phyloP scores from a whole-genome alignment of 768 basidiomycete species.

The Epithele typhae region DNA sequence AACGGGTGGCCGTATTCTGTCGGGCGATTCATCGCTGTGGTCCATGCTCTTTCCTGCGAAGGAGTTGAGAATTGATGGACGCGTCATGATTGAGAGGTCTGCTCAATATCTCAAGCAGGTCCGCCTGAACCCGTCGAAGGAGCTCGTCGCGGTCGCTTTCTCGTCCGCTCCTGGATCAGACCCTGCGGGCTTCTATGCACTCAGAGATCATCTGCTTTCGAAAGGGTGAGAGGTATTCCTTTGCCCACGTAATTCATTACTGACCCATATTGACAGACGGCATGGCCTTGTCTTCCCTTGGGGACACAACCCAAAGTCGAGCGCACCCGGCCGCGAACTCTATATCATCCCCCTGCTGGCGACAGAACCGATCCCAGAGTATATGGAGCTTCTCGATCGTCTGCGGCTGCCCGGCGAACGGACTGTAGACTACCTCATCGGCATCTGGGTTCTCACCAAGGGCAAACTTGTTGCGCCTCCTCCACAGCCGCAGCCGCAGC shows the following conservation, averaged over 20 bases:
- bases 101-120: conserved; percentile 75
- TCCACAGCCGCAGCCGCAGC: conserved; percentile 13
- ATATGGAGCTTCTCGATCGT: conserved; percentile 77
- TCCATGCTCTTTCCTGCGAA: conserved; percentile 68
- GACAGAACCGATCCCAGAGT: conserved; percentile 72
- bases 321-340: conserved; percentile 77
- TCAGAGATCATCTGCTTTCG: conserved; percentile 63
- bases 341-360: conserved; percentile 79
- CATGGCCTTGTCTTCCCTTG: conserved; percentile 86
- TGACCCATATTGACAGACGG: conserved; percentile 47
- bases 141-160: conserved; percentile 76
- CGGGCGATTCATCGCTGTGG: conserved; percentile 62
- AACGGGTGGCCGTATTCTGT: conserved; percentile 67
- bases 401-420: conserved; percentile 64
- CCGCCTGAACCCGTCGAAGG: conserved; percentile 70
- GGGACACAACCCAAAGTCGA: conserved; percentile 70
- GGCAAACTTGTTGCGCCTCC: conserved; percentile 56
- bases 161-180: conserved; percentile 43
- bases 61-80: conserved; percentile 74
- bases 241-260: conserved; percentile 5
- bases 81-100: conserved; percentile 74
- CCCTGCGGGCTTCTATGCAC: conserved; percentile 47
- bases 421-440: conserved; percentile 64
- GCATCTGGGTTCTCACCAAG: conserved; percentile 82
- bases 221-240: conserved; percentile 56